Conservation (phyloP, 2,329 filamentous ascomycete species). For the Epichloe typhina region DNA sequence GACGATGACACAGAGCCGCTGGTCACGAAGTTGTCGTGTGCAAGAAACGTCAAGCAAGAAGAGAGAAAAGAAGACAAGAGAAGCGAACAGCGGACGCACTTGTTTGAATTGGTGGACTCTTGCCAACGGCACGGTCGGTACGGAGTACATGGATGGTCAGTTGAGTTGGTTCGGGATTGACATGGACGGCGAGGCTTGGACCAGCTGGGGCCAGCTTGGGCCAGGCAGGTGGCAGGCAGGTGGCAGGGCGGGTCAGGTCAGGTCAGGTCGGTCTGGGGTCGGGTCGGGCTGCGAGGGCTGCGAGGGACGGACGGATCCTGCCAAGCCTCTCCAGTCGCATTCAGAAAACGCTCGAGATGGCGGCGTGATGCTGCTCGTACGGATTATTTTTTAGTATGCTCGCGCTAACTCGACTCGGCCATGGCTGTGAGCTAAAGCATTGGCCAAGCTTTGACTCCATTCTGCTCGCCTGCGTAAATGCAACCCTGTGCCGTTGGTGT, state of each 20-base stretch:
- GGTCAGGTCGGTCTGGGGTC: too few species aligned
- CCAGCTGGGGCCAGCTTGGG: too few species aligned
- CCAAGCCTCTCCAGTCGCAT: not conserved
- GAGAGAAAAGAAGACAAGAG: not conserved
- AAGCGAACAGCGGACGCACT: not conserved
- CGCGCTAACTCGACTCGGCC: conserved; percentile 1
- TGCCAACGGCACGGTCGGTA: too few species aligned
- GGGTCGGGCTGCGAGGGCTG: not conserved
- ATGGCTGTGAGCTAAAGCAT: not conserved
- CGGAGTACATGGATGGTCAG: too few species aligned
- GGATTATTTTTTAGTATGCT: not conserved
- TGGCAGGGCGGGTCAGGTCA: not conserved
- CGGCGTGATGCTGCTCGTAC: not conserved
- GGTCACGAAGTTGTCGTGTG: not conserved
- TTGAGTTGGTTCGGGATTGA: too few species aligned
- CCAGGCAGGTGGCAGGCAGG: not conserved
- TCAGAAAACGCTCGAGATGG: conserved; percentile 1
- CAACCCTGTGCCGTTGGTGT: too few species aligned
- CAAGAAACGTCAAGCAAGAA: not conserved
- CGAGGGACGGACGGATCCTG: too few species aligned
- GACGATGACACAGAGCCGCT: too few species aligned
- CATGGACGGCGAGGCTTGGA: too few species aligned
- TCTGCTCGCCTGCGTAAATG: too few species aligned
- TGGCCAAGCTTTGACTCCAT: too few species aligned
- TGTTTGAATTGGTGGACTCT: too few species aligned